Conservation (phyloP, 1,284 basidiomycete species). For the Tausonia pullulans region DNA sequence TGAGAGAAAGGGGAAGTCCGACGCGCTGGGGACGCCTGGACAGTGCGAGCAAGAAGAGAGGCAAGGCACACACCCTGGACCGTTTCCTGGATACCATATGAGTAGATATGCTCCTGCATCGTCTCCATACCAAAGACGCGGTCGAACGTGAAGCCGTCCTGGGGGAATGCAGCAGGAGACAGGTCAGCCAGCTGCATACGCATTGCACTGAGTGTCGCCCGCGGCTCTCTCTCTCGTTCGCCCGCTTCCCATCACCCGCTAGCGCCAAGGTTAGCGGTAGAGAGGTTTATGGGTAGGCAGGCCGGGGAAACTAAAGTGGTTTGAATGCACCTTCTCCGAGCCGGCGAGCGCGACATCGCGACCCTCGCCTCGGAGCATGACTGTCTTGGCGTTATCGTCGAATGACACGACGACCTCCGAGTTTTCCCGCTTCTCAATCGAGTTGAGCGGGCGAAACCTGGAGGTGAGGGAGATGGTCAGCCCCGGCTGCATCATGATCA, state of each 20-base stretch:
- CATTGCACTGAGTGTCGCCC: too few relatives aligned
- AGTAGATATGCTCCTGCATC: slow-evolving; percentile 88
- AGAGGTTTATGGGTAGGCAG: slow-evolving; percentile 8
- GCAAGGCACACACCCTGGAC: slow-evolving; percentile 19
- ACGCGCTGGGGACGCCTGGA: slow-evolving; percentile 7
- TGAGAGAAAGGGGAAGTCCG: too few relatives aligned
- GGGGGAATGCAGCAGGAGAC: slow-evolving; percentile 22
- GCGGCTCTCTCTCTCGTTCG: slow-evolving; percentile 29
- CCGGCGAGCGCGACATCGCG: slow-evolving; percentile 45
- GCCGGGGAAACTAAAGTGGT: slow-evolving; percentile 23
- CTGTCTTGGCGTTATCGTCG: slow-evolving; percentile 70
- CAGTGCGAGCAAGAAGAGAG: not conserved
- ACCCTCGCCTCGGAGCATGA: slow-evolving; percentile 58
- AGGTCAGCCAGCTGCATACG: too few relatives aligned
- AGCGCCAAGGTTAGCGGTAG: not conserved
- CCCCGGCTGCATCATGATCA: not conserved
- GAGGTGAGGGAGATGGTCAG: not conserved
- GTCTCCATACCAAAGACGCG: slow-evolving; percentile 90
- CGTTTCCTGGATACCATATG: slow-evolving; percentile 89
- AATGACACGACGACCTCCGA: slow-evolving; percentile 87
- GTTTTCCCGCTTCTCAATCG: slow-evolving; percentile 78
- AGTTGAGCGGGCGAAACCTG: slow-evolving; percentile 91
- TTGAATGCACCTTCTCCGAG: slow-evolving; percentile 46
- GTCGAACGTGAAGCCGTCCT: slow-evolving; percentile 94
- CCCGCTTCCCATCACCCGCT: slow-evolving; percentile 16